Percentiles rank a stretch among this genome's conserved stretches.
Evolutionary conservation across 2,329 filamentous ascomycete genomes (phyloP).

Genomic region (Emergomyces pasteurianus): DNA sequence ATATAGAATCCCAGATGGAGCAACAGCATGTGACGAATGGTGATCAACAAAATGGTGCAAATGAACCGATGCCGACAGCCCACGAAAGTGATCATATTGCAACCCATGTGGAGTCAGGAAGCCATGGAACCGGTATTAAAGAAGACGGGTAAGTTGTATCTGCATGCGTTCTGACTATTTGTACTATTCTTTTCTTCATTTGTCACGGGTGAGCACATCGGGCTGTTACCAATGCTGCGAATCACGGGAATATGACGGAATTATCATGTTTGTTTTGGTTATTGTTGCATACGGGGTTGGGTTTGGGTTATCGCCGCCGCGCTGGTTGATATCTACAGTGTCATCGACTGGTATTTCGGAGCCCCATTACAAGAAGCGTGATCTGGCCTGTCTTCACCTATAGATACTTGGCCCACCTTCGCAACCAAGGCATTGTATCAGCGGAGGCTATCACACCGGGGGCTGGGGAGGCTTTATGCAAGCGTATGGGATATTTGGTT

Average conservation of each 20-base stretch:
- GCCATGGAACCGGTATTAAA: conserved; percentile 48
- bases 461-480: background rate
- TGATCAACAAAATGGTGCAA: conserved; percentile 13
- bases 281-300: background rate
- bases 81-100: conserved; percentile 12
- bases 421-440: background rate
- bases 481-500: background rate
- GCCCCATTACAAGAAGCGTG: background rate
- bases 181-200: background rate
- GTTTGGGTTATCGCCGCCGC: background rate
- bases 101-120: conserved; percentile 21
- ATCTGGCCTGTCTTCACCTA: background rate
- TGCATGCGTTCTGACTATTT: background rate
- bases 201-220: background rate
- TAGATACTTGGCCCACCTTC: background rate
- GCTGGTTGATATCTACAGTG: background rate
- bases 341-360: background rate
- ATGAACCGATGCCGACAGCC: conserved; percentile 19
- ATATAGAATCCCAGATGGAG: conserved; percentile 13
- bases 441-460: background rate
- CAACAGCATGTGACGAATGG: conserved; percentile 10
- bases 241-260: background rate
- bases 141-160: conserved; percentile 72
- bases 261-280: background rate
- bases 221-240: background rate